Conservation (phyloP, 192 early-diverging fungal genomes). For the Jimgerdemannia lactiflua region DNA sequence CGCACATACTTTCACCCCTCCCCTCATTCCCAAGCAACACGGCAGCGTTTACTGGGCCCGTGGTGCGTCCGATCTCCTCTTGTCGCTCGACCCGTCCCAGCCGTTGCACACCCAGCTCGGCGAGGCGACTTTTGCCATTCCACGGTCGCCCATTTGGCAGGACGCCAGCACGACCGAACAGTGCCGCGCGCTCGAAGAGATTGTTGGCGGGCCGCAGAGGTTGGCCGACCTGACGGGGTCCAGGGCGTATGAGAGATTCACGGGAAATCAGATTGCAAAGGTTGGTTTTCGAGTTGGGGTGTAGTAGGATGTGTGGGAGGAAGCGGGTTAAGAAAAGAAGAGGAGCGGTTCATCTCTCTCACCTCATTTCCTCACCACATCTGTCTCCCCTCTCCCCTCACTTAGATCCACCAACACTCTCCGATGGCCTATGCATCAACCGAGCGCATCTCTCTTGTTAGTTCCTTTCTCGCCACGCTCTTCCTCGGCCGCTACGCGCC, state of each 20-base stretch:
- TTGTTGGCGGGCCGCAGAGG: slow-evolving; percentile 55
- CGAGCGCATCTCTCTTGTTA: slow-evolving; percentile 67
- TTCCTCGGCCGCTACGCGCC: slow-evolving; percentile 52
- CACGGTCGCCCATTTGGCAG: slow-evolving; percentile 79
- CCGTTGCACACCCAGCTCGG: slow-evolving; percentile 51
- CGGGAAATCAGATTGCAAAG: slow-evolving; percentile 72
- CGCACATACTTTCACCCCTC: neutral
- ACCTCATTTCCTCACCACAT: neutral
- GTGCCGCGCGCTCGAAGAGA: slow-evolving; percentile 58
- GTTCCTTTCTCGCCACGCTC: slow-evolving; percentile 67
- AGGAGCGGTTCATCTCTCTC: neutral
- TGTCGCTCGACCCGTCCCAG: slow-evolving; percentile 24
- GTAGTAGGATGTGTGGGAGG: neutral
- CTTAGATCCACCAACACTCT: slow-evolving; percentile 37
- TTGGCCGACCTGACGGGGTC: slow-evolving; percentile 75
- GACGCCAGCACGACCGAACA: slow-evolving; percentile 69
- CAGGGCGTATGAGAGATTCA: slow-evolving; percentile 77
- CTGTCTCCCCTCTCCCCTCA: neutral
- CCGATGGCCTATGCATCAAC: slow-evolving; percentile 39
- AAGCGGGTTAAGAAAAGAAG: neutral
- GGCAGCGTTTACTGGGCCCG: slow-evolving; percentile 78
- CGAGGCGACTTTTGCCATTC: slow-evolving; percentile 45
- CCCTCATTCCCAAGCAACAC: slow-evolving; percentile 60
- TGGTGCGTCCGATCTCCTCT: slow-evolving; percentile 39
- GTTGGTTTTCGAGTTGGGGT: slow-evolving; percentile 24